These are phyloP conservation scores for Cystobasidiaceae sp. DNA, from an alignment of 1,284 basidiomycete genomes.

Conservation along the genomic window DNA sequence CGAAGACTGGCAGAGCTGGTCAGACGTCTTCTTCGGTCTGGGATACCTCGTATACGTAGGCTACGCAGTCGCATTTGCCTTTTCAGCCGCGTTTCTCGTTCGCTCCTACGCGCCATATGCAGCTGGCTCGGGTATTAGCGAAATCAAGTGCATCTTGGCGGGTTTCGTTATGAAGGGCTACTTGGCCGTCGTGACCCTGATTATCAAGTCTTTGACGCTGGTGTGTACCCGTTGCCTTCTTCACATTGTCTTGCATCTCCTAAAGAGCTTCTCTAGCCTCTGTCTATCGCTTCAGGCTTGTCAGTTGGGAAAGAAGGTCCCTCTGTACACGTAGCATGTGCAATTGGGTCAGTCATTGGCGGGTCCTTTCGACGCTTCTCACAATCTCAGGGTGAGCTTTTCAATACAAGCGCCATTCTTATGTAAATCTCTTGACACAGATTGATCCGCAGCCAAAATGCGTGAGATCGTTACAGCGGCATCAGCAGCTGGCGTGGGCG, in stretches of 20 bases:
- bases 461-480: constrained; percentile 90
- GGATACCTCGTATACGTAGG: constrained; percentile 81
- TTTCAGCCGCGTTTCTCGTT: constrained; percentile 81
- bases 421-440: background rate
- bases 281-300: constrained; percentile 94
- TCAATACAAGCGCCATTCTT: background rate
- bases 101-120: constrained; percentile 85
- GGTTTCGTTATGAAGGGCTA: constrained; percentile 97
- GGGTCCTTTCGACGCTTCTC: constrained; percentile 74
- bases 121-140: constrained; percentile 95
- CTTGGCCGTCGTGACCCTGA: constrained; percentile 78
- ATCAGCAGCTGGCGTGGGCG: constrained; percentile 93
- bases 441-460: constrained; percentile 67
- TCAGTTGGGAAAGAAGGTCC: constrained; percentile 99
- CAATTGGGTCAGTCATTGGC: constrained; percentile 82
- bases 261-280: constrained; percentile 56
- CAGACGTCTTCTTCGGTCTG: constrained; percentile 56
- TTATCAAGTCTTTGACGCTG: constrained; percentile 84
- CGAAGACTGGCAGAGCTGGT: constrained; percentile 91
- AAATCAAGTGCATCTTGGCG: constrained; percentile 97
- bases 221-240: constrained; percentile 53
- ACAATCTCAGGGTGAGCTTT: constrained; percentile 69
- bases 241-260: background rate
- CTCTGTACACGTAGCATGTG: constrained; percentile 94
- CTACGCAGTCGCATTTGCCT: constrained; percentile 79